Conservation (phyloP, 495 filamentous ascomycete species). For the Aspergillus wentii region DNA sequence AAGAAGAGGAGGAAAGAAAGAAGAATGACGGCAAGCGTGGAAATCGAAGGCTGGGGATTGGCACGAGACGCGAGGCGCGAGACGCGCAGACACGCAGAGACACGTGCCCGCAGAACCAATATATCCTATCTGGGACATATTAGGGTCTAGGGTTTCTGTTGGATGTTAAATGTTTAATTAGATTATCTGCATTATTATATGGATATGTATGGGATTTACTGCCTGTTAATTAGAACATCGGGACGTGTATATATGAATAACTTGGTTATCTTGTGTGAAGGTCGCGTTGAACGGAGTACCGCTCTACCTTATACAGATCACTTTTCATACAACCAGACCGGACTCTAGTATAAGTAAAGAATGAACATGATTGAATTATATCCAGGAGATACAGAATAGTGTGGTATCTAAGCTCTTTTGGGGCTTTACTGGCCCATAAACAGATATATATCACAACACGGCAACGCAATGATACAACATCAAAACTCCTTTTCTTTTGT, state of each 20-base stretch:
- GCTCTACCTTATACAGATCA: too few species aligned
- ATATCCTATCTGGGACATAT: conserved; percentile 14
- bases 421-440: too few species aligned
- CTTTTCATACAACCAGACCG: too few species aligned
- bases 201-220: not conserved
- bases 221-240: not conserved
- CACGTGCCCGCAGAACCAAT: conserved; percentile 10
- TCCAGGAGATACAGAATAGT: too few species aligned
- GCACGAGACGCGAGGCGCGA: conserved; percentile 17
- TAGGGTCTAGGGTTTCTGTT: conserved; percentile 14
- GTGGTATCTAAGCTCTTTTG: too few species aligned
- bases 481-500: too few species aligned
- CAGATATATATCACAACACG: too few species aligned
- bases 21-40: conserved; percentile 12
- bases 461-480: too few species aligned
- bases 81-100: conserved; percentile 1
- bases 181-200: not conserved
- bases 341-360: too few species aligned
- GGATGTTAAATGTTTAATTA: not conserved
- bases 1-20: conserved; percentile 10
- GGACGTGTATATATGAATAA: not conserved
- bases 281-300: too few species aligned
- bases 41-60: conserved; percentile 13
- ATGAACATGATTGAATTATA: too few species aligned
- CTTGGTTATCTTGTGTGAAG: not conserved